Conservation (phyloP, 2,329 filamentous ascomycete genomes). For the Drechslera avenae region DNA sequence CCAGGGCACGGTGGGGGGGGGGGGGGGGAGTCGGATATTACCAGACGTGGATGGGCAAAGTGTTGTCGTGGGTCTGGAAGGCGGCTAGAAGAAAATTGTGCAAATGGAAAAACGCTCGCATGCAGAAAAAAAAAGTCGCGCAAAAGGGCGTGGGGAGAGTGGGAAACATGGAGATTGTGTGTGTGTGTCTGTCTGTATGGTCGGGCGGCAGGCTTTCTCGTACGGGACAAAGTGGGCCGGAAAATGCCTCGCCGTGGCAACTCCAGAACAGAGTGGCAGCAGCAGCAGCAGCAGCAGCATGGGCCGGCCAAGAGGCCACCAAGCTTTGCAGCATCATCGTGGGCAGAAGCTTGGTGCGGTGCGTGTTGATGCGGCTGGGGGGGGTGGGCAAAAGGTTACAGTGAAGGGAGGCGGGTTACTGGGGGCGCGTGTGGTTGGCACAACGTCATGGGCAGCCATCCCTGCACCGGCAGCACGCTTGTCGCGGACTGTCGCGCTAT, state of each 20-base stretch:
- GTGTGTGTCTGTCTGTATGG: background rate
- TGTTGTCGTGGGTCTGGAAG: constrained; percentile 21
- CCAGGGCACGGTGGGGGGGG: constrained; percentile 14
- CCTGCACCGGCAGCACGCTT: constrained; percentile 13
- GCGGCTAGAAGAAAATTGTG: constrained; percentile 27
- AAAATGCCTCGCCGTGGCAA: constrained; percentile 13
- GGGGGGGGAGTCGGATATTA: constrained; percentile 8
- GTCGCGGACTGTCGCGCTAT: constrained; percentile 24
- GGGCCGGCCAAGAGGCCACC: constrained; percentile 7
- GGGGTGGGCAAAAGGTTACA: background rate
- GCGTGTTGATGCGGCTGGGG: no score
- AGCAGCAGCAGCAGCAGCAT: background rate
- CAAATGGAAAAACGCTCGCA: constrained; percentile 16
- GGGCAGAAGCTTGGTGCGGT: constrained; percentile 13
- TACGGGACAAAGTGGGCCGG: constrained; percentile 2
- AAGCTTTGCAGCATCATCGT: constrained; percentile 8
- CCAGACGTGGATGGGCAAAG: constrained; percentile 1
- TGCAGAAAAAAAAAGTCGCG: constrained; percentile 12
- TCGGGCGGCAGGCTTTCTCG: constrained; percentile 6
- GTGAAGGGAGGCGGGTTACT: background rate
- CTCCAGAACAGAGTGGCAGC: background rate
- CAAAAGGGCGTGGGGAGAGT: constrained; percentile 17
- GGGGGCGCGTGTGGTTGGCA: constrained; percentile 7
- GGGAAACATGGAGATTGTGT: background rate
- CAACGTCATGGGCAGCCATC: constrained; percentile 15